Percentiles rank a stretch among this genome's conserved stretches.
Conservation (phyloP, 257 asterid species). For the Solanum ossicruentum region DNA sequence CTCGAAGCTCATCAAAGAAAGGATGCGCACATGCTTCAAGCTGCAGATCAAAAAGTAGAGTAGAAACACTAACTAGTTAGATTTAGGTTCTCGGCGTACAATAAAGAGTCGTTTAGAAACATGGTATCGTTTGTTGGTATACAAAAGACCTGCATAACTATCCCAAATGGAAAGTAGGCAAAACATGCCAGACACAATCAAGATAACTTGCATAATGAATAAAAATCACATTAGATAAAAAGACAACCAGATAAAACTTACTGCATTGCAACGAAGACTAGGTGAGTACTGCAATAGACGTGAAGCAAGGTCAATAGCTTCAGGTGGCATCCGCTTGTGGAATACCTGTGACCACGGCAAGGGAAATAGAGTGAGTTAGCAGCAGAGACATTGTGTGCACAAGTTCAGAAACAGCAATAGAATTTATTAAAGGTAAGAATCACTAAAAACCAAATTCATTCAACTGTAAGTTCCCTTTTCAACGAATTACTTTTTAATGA, state of each 20-base stretch:
- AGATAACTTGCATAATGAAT: not conserved
- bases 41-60: constrained; percentile 30
- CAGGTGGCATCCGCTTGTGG: constrained; percentile 92
- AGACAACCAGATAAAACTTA: constrained; percentile 25
- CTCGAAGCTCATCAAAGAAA: constrained; percentile 91
- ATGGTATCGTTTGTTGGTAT: not conserved
- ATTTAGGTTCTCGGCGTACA: not conserved
- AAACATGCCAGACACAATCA: not conserved
- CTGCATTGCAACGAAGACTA: constrained; percentile 92
- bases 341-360: constrained; percentile 42
- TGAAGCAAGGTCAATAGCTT: constrained; percentile 93
- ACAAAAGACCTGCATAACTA: not conserved
- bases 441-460: not conserved
- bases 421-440: not conserved
- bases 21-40: constrained; percentile 82
- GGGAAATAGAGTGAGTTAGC: not conserved
- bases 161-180: not conserved
- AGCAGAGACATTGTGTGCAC: not conserved
- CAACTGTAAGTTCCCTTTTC: not conserved
- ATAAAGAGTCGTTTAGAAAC: not conserved
- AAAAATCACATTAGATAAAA: not conserved
- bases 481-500: not conserved
- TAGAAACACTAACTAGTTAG: not conserved
- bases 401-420: not conserved
- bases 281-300: constrained; percentile 92